Base-by-base conservation (phyloP, 2,329 filamentous ascomycete species). In the Periconia sp. region DNA sequence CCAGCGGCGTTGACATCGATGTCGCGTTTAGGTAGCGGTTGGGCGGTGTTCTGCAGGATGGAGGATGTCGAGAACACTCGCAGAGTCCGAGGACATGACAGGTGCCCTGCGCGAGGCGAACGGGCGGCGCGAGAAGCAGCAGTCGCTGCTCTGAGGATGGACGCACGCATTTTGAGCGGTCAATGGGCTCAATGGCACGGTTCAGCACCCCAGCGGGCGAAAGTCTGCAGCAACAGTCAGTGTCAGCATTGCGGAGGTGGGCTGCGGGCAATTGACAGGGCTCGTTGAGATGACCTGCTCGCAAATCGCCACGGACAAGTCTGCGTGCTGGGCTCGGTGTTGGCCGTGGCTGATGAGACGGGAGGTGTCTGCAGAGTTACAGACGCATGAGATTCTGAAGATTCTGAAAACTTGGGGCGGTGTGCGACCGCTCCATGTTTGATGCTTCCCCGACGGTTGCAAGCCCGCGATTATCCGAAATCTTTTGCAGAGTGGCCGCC, bases 71-170 rank as follows among this genome's bases (percentile, higher is more conserved):
- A 22, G 44, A 35, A 54, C 40, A 37, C 50, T 46, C 37, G 38
- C 50, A 38, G 50, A 45, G 17, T 53, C 42, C 36, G 53, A 30
- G 56, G 51, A 17, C 54, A 61, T 36, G 56, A 55, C 7, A 61
- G 44, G 37, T 56, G 56, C 22, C 49, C 43, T 11, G 49, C 41
- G 28, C 53, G 56, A 8, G 57, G 46, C 16, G 52, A 54, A 39
- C 54, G 55, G 29, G 59, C 48, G 35, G 63, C 52, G 33, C 59
- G 61, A 38, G 52, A 52, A 37, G 59, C 59, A 38, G 60, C 54
- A 48, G 55, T 56, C 33, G 63, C 63, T 52, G 66, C 60, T 43
- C 63, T 52, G 40, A 69, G 55, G 47, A 59, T 63, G 37, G 58
- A 50, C 29, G 59, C 59, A 21, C 63, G 61, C 65, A 69, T 69